phyloP scores from a whole-genome alignment of 108 stramenopile species.

The Discostella pseudostelligera region DNA sequence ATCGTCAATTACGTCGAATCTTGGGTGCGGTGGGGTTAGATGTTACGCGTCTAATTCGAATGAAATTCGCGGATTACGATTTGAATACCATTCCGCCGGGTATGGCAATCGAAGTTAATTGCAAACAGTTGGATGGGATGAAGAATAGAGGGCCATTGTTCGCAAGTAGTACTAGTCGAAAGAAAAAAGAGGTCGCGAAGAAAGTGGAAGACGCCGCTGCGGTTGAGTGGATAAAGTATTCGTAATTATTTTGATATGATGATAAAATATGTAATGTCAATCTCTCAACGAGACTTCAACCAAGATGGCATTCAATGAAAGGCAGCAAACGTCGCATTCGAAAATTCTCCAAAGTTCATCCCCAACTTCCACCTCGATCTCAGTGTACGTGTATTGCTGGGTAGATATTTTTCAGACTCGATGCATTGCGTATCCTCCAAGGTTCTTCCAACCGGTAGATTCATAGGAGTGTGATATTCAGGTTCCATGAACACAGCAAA shows the following conservation, averaged over 20 bases:
- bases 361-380: constrained; percentile 59
- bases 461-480: constrained; percentile 55
- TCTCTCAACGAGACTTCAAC: too few relatives aligned
- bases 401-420: constrained; percentile 44
- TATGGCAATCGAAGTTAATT: constrained; percentile 63
- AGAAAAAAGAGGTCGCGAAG: constrained; percentile 1
- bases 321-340: constrained; percentile 65
- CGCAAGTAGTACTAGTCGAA: background rate
- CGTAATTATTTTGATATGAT: constrained; percentile 1
- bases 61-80: constrained; percentile 72
- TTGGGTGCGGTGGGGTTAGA: constrained; percentile 63
- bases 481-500: constrained; percentile 84
- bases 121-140: constrained; percentile 53
- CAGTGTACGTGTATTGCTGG: constrained; percentile 50
- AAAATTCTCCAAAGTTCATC: constrained; percentile 79
- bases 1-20: constrained; percentile 77
- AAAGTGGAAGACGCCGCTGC: constrained; percentile 4
- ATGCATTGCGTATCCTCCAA: constrained; percentile 54
- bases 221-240: constrained; percentile 36
- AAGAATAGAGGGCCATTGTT: constrained; percentile 47
- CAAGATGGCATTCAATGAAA: constrained; percentile 47
- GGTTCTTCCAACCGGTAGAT: constrained; percentile 53
- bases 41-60: constrained; percentile 75
- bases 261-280: too few relatives aligned
- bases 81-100: constrained; percentile 81